A percentile compares a stretch with the other conserved stretches of the same genome.
Conservation (phyloP, 1,284 basidiomycete genomes). For the Trametes versicolor region DNA sequence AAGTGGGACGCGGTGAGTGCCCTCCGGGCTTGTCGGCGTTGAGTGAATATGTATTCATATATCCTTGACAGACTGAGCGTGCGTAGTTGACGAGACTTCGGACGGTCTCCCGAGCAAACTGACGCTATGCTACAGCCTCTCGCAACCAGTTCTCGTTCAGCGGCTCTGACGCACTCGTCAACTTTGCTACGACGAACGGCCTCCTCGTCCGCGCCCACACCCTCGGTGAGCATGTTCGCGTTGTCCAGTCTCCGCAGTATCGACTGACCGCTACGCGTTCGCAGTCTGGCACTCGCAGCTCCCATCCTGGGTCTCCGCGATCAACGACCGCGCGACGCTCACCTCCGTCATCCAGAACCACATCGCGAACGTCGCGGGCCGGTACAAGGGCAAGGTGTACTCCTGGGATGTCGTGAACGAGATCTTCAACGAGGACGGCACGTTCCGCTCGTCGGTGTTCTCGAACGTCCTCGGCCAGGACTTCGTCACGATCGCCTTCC, state of each 20-base stretch:
- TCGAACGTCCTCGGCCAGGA: conserved; percentile 46
- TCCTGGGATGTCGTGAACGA: conserved; percentile 48
- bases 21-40: not conserved
- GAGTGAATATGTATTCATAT: conserved; percentile 1
- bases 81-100: not conserved
- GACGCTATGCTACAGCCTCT: conserved; percentile 31
- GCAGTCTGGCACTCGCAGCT: conserved; percentile 60
- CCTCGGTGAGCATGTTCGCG: conserved; percentile 38
- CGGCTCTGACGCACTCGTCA: conserved; percentile 53
- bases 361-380: conserved; percentile 48
- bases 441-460: conserved; percentile 47
- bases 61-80: conserved; percentile 35
- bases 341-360: conserved; percentile 48
- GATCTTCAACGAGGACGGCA: conserved; percentile 51
- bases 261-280: conserved; percentile 17
- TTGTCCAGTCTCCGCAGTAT: too few species aligned
- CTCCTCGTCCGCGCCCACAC: conserved; percentile 60
- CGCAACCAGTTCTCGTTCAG: conserved; percentile 51
- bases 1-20: conserved; percentile 48
- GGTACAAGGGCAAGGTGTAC: conserved; percentile 51
- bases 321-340: conserved; percentile 41
- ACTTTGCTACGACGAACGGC: conserved; percentile 56
- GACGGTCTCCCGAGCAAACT: not conserved
- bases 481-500: conserved; percentile 49
- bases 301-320: conserved; percentile 53